Conservation (phyloP, 306 rosid species). For the Inga laurina region DNA sequence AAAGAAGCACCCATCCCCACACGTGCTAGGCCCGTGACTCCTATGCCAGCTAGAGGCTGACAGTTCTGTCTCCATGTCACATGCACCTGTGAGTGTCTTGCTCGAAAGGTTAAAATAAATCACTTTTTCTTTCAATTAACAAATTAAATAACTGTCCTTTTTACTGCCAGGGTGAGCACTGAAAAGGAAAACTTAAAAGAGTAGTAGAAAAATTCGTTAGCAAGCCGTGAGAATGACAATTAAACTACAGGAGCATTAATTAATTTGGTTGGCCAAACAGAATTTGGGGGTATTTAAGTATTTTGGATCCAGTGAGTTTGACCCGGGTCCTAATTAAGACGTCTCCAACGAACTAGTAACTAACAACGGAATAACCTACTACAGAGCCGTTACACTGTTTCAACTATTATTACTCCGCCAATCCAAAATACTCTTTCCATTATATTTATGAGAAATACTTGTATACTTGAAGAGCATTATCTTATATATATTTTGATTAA, state of each 20-base stretch:
- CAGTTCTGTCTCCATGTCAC: constrained; percentile 41
- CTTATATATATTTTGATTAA: no score
- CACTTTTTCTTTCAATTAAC: not conserved
- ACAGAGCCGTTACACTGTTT: no score
- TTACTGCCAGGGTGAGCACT: not conserved
- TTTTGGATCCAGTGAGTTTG: not conserved
- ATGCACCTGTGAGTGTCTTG: constrained; percentile 25
- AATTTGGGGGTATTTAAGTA: not conserved
- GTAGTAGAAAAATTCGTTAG: not conserved
- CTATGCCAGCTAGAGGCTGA: constrained; percentile 38
- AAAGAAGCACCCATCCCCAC: not conserved
- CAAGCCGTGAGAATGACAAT: not conserved
- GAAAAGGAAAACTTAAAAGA: not conserved
- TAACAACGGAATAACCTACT: not conserved
- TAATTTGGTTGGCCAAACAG: not conserved
- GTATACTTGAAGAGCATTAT: fast-evolving
- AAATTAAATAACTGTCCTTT: not conserved
- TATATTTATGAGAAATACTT: no score
- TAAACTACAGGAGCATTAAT: no score
- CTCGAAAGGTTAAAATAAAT: not conserved
- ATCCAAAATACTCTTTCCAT: no score
- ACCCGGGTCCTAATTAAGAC: not conserved
- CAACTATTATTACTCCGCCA: no score
- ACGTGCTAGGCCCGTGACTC: constrained; percentile 14
- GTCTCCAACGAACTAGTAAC: not conserved